Conservation (phyloP, 345 rosid species). For the Corchorus capsularis region DNA sequence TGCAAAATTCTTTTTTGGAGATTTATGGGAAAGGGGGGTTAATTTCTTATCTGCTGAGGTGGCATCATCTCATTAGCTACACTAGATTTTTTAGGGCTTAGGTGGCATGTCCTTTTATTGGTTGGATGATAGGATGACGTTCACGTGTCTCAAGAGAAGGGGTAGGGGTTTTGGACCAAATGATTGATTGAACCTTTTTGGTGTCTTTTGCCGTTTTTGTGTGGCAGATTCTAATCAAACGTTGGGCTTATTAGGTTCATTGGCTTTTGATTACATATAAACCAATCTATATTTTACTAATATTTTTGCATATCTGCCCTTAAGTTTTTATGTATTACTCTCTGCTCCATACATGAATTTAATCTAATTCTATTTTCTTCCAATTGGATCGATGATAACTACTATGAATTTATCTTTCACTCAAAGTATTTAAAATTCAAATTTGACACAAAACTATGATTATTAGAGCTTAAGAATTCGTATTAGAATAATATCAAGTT, state of each 20-base stretch:
- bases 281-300: not conserved
- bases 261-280: constrained; percentile 37
- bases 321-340: not conserved
- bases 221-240: constrained; percentile 65
- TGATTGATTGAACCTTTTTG: constrained; percentile 60
- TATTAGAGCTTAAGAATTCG: no score
- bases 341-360: not conserved
- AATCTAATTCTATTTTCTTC: not conserved
- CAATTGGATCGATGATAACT: no score
- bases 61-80: constrained; percentile 38
- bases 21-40: constrained; percentile 19
- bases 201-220: constrained; percentile 46
- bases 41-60: constrained; percentile 46
- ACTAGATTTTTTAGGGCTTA: constrained; percentile 47
- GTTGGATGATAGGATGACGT: constrained; percentile 32
- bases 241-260: constrained; percentile 60
- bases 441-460: no score
- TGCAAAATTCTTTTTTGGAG: constrained; percentile 17
- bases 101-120: constrained; percentile 35
- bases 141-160: constrained; percentile 51
- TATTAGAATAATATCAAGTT: no score
- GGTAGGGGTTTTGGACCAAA: constrained; percentile 41
- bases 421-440: no score
- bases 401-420: no score
- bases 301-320: constrained; percentile 11